Conservation (phyloP, 83 land plant genomes). For the Diphasiastrum complanatum region DNA sequence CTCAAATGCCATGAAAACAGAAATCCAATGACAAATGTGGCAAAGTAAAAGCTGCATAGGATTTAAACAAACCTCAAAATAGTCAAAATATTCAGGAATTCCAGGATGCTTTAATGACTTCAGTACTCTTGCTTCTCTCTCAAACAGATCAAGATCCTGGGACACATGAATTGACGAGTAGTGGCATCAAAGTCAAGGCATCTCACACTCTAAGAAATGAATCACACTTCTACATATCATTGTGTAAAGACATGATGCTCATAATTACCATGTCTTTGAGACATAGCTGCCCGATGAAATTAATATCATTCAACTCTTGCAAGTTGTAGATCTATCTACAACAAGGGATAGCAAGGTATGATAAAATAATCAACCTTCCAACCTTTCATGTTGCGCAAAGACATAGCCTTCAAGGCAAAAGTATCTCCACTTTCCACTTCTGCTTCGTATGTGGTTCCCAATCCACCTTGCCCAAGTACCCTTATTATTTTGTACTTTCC, state of each 20-base stretch:
- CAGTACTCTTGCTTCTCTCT: constrained; percentile 40
- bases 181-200: neutral
- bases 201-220: neutral
- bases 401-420: constrained; percentile 46
- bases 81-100: constrained; percentile 42
- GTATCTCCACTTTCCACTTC: constrained; percentile 26
- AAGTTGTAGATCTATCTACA: too few species aligned
- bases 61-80: constrained; percentile 30
- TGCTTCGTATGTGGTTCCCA: constrained; percentile 41
- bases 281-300: neutral
- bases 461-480: constrained; percentile 42
- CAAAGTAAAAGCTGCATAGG: too few species aligned
- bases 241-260: neutral
- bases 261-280: neutral
- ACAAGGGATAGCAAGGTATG: too few species aligned
- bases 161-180: neutral
- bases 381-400: constrained; percentile 46
- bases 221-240: neutral
- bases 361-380: constrained; percentile 49
- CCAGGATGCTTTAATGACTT: constrained; percentile 41
- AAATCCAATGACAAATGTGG: too few species aligned
- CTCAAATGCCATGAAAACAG: too few species aligned
- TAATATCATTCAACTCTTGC: neutral
- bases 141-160: constrained; percentile 47
- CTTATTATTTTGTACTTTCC: constrained; percentile 36